These are phyloP conservation scores for Phytophthora crassamura DNA, from an alignment of 352 stramenopile genomes.

Conservation along the genomic window DNA sequence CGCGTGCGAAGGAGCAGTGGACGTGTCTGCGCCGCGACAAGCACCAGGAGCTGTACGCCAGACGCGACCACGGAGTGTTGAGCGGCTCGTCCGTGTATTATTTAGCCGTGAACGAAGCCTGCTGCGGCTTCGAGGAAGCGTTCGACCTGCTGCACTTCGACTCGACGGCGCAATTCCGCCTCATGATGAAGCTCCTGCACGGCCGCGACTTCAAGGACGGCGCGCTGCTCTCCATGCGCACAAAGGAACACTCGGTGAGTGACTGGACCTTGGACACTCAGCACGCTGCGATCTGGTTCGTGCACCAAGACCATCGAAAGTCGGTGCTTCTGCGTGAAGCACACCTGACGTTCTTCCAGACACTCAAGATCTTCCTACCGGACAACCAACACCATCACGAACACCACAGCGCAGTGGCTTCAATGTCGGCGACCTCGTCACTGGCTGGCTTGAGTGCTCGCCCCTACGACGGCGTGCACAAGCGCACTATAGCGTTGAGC, in stretches of 20 bases:
- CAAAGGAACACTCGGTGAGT: slow-evolving; percentile 39
- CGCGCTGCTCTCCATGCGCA: slow-evolving; percentile 48
- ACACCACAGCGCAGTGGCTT: slow-evolving; percentile 18
- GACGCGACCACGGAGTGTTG: slow-evolving; percentile 33
- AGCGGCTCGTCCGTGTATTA: slow-evolving; percentile 50
- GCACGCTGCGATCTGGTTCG: slow-evolving; percentile 70
- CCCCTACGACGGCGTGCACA: slow-evolving; percentile 57
- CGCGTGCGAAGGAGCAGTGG: slow-evolving; percentile 63
- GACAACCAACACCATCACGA: slow-evolving; percentile 32
- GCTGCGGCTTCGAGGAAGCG: slow-evolving; percentile 67
- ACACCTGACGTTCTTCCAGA: slow-evolving; percentile 71
- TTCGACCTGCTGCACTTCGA: slow-evolving; percentile 65
- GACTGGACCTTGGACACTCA: slow-evolving; percentile 52
- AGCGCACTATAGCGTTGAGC: slow-evolving; percentile 62
- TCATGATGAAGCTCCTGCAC: slow-evolving; percentile 70
- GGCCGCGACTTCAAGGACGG: slow-evolving; percentile 66
- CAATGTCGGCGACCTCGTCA: slow-evolving; percentile 28
- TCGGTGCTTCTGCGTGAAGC: slow-evolving; percentile 58
- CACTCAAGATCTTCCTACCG: slow-evolving; percentile 61
- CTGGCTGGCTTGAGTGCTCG: slow-evolving; percentile 34
- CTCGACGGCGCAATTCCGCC: slow-evolving; percentile 57
- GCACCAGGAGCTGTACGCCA: slow-evolving; percentile 64
- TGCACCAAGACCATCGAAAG: slow-evolving; percentile 59
- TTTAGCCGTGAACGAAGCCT: slow-evolving; percentile 66
- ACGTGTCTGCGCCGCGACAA: slow-evolving; percentile 57